Evolutionary conservation across 805 yeast genomes (phyloP).

Genomic region (Candida loeiensis): DNA sequence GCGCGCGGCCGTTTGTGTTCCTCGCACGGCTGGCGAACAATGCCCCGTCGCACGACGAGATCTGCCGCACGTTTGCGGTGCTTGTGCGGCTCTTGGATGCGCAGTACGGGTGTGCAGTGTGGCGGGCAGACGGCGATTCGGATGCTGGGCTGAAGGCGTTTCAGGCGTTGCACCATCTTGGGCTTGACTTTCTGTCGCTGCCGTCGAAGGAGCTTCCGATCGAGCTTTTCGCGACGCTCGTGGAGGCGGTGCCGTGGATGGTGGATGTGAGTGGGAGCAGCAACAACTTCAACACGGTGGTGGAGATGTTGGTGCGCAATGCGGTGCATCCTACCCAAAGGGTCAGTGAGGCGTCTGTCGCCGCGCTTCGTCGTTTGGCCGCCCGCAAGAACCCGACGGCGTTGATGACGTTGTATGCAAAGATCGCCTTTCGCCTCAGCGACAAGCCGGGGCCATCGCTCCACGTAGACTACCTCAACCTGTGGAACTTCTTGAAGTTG

Average conservation of each 20-base stretch:
- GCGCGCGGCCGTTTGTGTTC: constrained; percentile 27
- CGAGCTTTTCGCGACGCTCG: constrained; percentile 64
- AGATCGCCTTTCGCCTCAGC: constrained; percentile 73
- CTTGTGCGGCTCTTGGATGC: constrained; percentile 59
- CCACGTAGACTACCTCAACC: constrained; percentile 55
- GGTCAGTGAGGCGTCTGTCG: constrained; percentile 62
- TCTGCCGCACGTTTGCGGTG: constrained; percentile 53
- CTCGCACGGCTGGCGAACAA: constrained; percentile 45
- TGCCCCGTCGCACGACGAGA: constrained; percentile 63
- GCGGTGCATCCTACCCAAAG: constrained; percentile 61
- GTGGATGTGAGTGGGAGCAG: constrained; percentile 12
- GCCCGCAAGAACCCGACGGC: constrained; percentile 65
- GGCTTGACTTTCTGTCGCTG: constrained; percentile 34
- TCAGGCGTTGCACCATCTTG: constrained; percentile 36
- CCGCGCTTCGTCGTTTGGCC: constrained; percentile 64
- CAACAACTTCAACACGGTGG: constrained; percentile 49
- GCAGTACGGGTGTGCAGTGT: constrained; percentile 43
- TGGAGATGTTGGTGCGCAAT: constrained; percentile 76
- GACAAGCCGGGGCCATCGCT: constrained; percentile 61
- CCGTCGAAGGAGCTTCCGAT: constrained; percentile 38
- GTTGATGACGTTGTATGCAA: constrained; percentile 70
- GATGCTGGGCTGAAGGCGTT: constrained; percentile 28
- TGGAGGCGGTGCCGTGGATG: constrained; percentile 72
- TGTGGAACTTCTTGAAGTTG: constrained; percentile 56
- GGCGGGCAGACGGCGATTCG: constrained; percentile 16